Conservation (phyloP, 106 monocot species). For the Xerophyta viscosa region DNA sequence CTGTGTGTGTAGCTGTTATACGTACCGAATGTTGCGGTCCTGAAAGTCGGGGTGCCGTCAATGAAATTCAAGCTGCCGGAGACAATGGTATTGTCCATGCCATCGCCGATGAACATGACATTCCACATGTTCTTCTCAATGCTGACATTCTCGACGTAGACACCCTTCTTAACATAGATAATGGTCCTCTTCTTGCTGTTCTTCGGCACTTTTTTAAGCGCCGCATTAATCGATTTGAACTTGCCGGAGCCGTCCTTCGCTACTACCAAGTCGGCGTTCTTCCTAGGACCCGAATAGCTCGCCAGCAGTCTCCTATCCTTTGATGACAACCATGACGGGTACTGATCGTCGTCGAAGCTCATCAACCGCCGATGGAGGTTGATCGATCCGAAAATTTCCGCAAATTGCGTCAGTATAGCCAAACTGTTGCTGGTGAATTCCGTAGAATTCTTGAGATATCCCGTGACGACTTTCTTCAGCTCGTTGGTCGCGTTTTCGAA, state of each 20-base stretch:
- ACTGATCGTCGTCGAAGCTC: neutral
- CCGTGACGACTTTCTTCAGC: neutral
- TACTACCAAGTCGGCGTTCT: neutral
- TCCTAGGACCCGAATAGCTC: neutral
- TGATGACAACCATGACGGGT: neutral
- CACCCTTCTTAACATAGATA: constrained; percentile 70
- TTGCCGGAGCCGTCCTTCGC: neutral
- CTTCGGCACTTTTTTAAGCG: neutral
- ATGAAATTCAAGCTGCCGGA: constrained; percentile 57
- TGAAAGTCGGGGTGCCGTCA: constrained; percentile 54
- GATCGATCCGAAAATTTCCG: constrained; percentile 2
- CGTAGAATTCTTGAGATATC: constrained; percentile 7
- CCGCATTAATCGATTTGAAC: neutral
- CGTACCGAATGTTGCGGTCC: constrained; percentile 72
- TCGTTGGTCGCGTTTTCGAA: constrained; percentile 3
- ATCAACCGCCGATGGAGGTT: constrained; percentile 12
- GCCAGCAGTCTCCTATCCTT: neutral
- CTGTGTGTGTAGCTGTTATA: too few relatives aligned
- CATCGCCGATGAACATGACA: constrained; percentile 72
- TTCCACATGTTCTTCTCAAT: constrained; percentile 41
- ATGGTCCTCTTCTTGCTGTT: constrained; percentile 33
- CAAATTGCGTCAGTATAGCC: constrained; percentile 15
- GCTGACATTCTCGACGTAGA: constrained; percentile 49
- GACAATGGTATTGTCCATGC: constrained; percentile 48
- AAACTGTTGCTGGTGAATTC: constrained; percentile 36